These are phyloP conservation scores for Globisporangium splendens DNA, from an alignment of 352 stramenopile genomes.

Conservation along the genomic window DNA sequence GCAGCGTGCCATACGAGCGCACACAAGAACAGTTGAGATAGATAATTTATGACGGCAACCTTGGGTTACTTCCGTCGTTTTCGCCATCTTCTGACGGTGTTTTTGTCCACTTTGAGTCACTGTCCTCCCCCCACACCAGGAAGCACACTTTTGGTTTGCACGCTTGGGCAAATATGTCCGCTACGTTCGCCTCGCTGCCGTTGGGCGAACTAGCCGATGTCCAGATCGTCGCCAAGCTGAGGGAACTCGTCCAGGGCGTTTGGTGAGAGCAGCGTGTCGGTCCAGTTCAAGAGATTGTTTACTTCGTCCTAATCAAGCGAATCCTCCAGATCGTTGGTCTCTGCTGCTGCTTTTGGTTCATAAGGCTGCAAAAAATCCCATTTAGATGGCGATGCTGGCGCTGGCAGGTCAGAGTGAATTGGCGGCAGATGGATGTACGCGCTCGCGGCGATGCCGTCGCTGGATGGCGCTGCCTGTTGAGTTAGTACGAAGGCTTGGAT, in stretches of 20 bases:
- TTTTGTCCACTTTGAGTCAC: too few species aligned
- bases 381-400: conserved; percentile 1
- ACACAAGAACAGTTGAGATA: not conserved
- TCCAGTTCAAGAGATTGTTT: conserved; percentile 80
- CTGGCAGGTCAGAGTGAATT: not conserved
- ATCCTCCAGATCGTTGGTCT: conserved; percentile 37
- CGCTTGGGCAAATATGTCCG: not conserved
- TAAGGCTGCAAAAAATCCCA: conserved; percentile 20
- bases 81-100: not conserved
- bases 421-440: conserved; percentile 3
- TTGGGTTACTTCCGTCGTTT: not conserved
- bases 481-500: too few species aligned
- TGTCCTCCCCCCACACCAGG: not conserved
- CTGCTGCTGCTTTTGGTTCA: conserved; percentile 4
- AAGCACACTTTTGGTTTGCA: not conserved
- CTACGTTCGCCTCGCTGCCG: too few species aligned
- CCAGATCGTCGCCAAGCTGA: conserved; percentile 28
- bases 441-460: not conserved
- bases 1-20: not conserved
- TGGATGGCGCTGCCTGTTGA: not conserved
- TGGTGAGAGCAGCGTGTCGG: conserved; percentile 55
- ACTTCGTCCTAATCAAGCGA: conserved; percentile 76
- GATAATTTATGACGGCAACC: not conserved
- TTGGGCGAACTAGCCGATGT: not conserved
- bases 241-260: conserved; percentile 38